Percentiles rank a stretch among this genome's conserved stretches.
Conservation (phyloP, 805 yeast genomes). For the Ogataea neopini region DNA sequence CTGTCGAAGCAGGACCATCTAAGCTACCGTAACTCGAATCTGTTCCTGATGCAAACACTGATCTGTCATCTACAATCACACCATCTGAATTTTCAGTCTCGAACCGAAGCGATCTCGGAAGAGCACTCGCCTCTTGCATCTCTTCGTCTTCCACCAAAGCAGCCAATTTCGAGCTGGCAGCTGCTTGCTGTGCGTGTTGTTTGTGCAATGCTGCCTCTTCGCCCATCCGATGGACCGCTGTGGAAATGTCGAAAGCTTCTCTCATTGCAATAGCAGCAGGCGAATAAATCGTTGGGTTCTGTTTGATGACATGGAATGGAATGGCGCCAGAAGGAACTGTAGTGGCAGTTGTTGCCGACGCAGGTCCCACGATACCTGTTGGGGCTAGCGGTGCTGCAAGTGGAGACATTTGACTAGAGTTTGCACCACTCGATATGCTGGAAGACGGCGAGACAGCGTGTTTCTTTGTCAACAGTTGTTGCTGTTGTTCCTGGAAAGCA, state of each 20-base stretch:
- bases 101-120: constrained; percentile 8
- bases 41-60: constrained; percentile 15
- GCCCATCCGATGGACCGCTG: constrained; percentile 61
- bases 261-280: constrained; percentile 61
- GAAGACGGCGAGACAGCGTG: constrained; percentile 6
- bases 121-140: constrained; percentile 12
- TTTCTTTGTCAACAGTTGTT: constrained; percentile 16
- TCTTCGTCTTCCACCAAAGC: constrained; percentile 26
- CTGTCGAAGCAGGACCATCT: not conserved
- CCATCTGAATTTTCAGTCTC: constrained; percentile 23
- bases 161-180: constrained; percentile 7
- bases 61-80: constrained; percentile 18
- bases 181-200: constrained; percentile 4
- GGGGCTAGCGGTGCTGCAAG: not conserved
- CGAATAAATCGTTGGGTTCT: constrained; percentile 41
- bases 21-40: constrained; percentile 10
- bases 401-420: no score
- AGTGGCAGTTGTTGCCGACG: constrained; percentile 4
- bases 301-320: constrained; percentile 20
- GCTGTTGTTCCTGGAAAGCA: constrained; percentile 20
- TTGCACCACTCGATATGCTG: not conserved
- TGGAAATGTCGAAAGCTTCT: constrained; percentile 60
- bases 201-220: constrained; percentile 42
- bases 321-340: constrained; percentile 15
- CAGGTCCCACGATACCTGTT: constrained; percentile 5